phyloP scores from a whole-genome alignment of 140 eudicot species.

The Artemisia princeps region DNA sequence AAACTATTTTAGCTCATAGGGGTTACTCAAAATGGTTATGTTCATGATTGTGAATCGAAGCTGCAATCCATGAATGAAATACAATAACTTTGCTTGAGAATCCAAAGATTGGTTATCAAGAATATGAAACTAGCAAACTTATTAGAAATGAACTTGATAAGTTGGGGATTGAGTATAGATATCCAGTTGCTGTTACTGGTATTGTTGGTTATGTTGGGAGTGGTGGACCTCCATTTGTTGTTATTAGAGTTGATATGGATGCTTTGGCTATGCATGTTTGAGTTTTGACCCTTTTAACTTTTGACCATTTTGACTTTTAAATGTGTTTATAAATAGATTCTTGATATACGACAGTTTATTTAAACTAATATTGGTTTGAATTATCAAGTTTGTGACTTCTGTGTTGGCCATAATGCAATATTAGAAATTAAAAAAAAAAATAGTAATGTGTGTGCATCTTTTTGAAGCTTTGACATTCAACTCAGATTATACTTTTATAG shows the following conservation, averaged over 20 bases:
- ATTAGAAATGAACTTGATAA: slow-evolving; percentile 57
- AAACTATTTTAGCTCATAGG: too few relatives aligned
- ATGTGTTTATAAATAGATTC: not conserved
- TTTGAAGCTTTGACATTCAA: too few relatives aligned
- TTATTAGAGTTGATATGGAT: slow-evolving; percentile 78
- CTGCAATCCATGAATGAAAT: too few relatives aligned
- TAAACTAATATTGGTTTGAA: not conserved
- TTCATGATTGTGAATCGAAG: too few relatives aligned
- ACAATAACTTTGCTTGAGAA: slow-evolving; percentile 46
- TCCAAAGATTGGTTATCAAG: slow-evolving; percentile 65
- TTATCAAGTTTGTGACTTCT: too few relatives aligned
- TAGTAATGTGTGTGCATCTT: too few relatives aligned
- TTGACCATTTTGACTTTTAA: too few relatives aligned
- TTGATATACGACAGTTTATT: not conserved
- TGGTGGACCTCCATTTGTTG: slow-evolving; percentile 66
- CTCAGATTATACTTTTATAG: too few relatives aligned
- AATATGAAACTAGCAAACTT: slow-evolving; percentile 65
- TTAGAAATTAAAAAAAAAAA: too few relatives aligned
- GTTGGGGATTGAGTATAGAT: slow-evolving; percentile 42
- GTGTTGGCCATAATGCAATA: too few relatives aligned
- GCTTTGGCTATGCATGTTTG: slow-evolving; percentile 63
- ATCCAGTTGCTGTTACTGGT: slow-evolving; percentile 69
- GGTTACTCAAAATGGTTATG: too few relatives aligned
- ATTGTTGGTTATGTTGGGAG: slow-evolving; percentile 56
- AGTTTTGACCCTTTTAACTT: not conserved